A percentile compares a stretch with the other conserved stretches of the same genome.
phyloP scores from a whole-genome alignment of 208 protist species.

The Acanthamoeba healyi region DNA sequence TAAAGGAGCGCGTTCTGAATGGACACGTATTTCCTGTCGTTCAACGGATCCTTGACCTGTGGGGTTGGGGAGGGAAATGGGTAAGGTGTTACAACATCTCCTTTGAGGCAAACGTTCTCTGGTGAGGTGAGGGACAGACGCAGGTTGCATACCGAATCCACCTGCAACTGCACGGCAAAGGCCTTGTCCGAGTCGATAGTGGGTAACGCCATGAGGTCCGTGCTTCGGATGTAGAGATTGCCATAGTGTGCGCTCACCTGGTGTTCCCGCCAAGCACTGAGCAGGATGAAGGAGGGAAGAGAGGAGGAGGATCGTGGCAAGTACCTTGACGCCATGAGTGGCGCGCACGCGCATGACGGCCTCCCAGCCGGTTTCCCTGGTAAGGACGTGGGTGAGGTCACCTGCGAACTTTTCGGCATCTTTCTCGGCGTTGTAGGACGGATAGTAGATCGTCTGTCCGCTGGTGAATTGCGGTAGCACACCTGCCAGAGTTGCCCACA shows the following conservation, averaged over 20 bases:
- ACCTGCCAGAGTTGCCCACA: too few species aligned
- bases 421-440: constrained; percentile 69
- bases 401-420: constrained; percentile 80
- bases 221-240: constrained; percentile 96
- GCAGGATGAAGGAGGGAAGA: neutral
- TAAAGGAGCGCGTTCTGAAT: constrained; percentile 91
- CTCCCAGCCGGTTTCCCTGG: constrained; percentile 95
- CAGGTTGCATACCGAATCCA: constrained; percentile 78
- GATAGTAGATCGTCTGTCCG: constrained; percentile 87
- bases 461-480: constrained; percentile 86
- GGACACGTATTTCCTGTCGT: constrained; percentile 75
- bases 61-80: too few species aligned
- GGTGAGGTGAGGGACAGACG: too few species aligned
- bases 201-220: constrained; percentile 96
- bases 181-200: constrained; percentile 94
- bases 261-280: neutral
- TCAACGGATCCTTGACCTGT: constrained; percentile 54
- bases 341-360: constrained; percentile 96
- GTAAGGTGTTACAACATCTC: too few species aligned
- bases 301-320: neutral
- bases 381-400: constrained; percentile 88
- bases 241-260: constrained; percentile 89
- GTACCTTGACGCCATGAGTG: constrained; percentile 79
- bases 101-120: too few species aligned
- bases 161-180: constrained; percentile 86